A percentile compares a stretch with the other conserved stretches of the same genome.
Conservation (phyloP, 2,329 filamentous ascomycete species). For the Karstenula rhodostoma region DNA sequence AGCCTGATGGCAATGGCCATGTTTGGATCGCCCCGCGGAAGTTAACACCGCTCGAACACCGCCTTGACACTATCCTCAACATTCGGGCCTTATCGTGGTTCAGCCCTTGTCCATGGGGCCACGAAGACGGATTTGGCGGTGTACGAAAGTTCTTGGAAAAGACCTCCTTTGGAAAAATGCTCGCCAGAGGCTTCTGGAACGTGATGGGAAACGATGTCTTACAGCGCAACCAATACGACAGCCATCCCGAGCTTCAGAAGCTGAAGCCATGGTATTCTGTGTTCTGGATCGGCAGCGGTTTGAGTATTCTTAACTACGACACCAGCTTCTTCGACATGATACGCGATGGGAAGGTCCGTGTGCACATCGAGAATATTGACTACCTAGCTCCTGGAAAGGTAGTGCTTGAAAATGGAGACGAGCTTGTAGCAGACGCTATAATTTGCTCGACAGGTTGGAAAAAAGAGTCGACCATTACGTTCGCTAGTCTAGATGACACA, state of each 20-base stretch:
- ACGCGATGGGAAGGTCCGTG: constrained; percentile 58
- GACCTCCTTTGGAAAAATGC: constrained; percentile 62
- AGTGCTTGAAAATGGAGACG: not conserved
- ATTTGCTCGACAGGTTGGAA: constrained; percentile 67
- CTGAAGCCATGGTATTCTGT: constrained; percentile 53
- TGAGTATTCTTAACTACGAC: constrained; percentile 68
- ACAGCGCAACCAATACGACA: constrained; percentile 55
- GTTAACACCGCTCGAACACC: constrained; percentile 71
- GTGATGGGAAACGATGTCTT: constrained; percentile 63
- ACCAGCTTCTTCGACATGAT: constrained; percentile 66
- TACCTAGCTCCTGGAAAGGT: constrained; percentile 38
- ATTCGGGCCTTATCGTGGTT: constrained; percentile 76
- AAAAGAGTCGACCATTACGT: constrained; percentile 61
- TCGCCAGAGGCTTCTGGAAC: constrained; percentile 65
- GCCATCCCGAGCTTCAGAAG: constrained; percentile 50
- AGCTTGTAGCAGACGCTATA: constrained; percentile 34
- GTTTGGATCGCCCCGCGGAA: constrained; percentile 66
- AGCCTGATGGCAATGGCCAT: constrained; percentile 61
- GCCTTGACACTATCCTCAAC: constrained; percentile 71
- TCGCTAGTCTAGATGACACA: constrained; percentile 44
- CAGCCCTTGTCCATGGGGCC: constrained; percentile 76
- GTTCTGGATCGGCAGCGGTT: constrained; percentile 63
- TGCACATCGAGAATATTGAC: constrained; percentile 65
- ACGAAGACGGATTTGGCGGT: constrained; percentile 66
- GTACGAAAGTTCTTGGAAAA: constrained; percentile 65